Evolutionary conservation across 208 protist genomes (phyloP), one percentile per base, ranked within the genome.

Genomic region (Trypanosoma lewisi): DNA sequence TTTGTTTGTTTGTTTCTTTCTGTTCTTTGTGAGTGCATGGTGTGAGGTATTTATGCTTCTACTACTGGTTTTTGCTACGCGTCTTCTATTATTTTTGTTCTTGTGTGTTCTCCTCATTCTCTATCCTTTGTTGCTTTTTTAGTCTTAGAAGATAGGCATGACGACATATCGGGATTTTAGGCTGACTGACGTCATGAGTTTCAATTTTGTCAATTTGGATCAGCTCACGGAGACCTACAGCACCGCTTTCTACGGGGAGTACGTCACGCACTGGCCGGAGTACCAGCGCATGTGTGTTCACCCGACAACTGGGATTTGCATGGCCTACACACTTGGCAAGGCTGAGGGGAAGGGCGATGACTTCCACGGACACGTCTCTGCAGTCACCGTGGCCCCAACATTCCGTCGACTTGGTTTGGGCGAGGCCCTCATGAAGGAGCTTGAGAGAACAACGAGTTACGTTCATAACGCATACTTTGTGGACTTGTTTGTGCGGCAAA

Each of bases 381-480:
- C 45, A 27, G 42, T 99, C 0, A 99, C 98, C 0, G 98, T 99
- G 6, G 93, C 97, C 36, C 97, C 98, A 19, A 97, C 97, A 59
- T 99, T 98, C 69, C 91, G 98, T 28, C 89, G 98, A 1, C 71
- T 99, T 0, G 97, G 96, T 9, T 66, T 99, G 0, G 98, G 92
- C 2, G 82, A 91, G 57, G 78, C 80, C 6, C 77, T 99, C 16
- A 99, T 99, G 98, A 70, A 88, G 48, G 78, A 96, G 37, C 70
- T 99, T 42, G 98, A 98, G 67, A 66, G 93, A n/a, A 91, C 84
- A 14, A 87, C 87, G 16, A 67, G 66, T 39, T 53, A 75, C 25
- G 76, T 94, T 33, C 86, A 99, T 73, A 83, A 98, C 62, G 96
- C 94, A 16, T 99, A 99, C 73, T 99, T 99, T 91, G 98, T 99